Percentiles rank a stretch among this genome's conserved stretches.
These are phyloP conservation scores for Raddia guianensis DNA, from an alignment of 176 grass and related monocot species.

Conservation along the genomic window DNA sequence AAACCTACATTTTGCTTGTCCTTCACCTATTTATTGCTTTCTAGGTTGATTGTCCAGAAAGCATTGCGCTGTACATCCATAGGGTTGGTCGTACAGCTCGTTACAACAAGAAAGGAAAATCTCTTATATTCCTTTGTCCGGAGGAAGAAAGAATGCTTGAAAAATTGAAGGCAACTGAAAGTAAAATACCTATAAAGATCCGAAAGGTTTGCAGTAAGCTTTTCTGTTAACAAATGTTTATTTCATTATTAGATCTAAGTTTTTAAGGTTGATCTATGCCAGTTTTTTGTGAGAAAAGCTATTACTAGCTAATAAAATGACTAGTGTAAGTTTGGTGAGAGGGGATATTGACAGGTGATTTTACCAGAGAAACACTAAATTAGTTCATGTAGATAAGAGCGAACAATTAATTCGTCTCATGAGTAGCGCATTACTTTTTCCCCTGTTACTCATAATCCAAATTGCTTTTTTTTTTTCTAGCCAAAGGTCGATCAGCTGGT, in stretches of 20 bases:
- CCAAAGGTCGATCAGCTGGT: constrained; percentile 69
- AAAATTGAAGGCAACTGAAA: constrained; percentile 74
- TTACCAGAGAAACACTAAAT: constrained; percentile 13
- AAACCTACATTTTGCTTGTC: constrained; percentile 23
- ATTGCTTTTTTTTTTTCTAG: constrained; percentile 53
- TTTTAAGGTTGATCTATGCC: constrained; percentile 7
- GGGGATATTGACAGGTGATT: background rate
- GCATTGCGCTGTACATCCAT: constrained; percentile 76
- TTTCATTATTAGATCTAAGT: background rate
- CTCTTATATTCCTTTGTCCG: constrained; percentile 79
- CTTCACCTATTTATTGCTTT: constrained; percentile 26
- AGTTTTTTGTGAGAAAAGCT: background rate
- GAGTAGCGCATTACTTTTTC: constrained; percentile 21
- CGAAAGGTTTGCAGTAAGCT: constrained; percentile 45
- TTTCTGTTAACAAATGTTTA: constrained; percentile 11
- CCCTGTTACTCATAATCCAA: constrained; percentile 14
- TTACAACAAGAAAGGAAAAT: constrained; percentile 77
- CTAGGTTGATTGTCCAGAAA: constrained; percentile 90
- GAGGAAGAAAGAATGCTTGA: constrained; percentile 83
- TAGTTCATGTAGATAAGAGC: background rate
- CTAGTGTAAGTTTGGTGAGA: background rate
- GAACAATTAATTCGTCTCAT: background rate
- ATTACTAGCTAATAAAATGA: background rate
- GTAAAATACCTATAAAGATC: constrained; percentile 80
- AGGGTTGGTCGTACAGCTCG: constrained; percentile 95